phyloP scores from a whole-genome alignment of 2,329 filamentous ascomycete genomes.

The Thielaviopsis euricoi region DNA sequence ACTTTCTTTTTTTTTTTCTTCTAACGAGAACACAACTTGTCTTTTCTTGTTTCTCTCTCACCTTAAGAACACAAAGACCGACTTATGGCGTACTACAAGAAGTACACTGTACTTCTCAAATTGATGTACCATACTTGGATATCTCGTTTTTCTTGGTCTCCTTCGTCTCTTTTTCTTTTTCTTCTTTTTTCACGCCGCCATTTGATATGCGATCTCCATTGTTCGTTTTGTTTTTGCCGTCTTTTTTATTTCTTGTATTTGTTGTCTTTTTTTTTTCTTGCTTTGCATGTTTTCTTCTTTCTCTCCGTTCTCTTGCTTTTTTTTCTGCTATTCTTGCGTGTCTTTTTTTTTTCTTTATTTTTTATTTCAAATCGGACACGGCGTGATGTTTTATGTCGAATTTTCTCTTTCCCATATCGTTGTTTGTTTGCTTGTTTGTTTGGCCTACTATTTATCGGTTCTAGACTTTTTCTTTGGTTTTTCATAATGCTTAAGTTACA shows the following conservation, averaged over 20 bases:
- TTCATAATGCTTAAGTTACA: background rate
- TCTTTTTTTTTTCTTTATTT: background rate
- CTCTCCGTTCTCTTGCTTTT: no score
- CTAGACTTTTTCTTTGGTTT: background rate
- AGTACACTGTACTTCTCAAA: background rate
- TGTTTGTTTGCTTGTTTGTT: background rate
- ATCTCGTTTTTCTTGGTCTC: background rate
- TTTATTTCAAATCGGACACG: background rate
- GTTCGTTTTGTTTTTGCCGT: background rate
- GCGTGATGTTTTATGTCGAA: background rate
- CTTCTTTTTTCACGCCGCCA: background rate
- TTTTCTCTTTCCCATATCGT: background rate
- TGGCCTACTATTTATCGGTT: background rate
- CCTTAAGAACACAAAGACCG: no score
- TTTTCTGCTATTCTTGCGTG: background rate
- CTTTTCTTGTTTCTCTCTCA: no score
- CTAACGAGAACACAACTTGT: no score
- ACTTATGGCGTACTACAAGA: no score
- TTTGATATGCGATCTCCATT: background rate
- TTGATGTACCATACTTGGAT: background rate
- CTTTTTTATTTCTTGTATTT: background rate
- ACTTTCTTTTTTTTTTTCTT: background rate
- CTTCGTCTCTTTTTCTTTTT: background rate
- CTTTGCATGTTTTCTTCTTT: background rate
- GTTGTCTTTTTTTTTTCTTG: background rate